Conservation (phyloP, 306 rosid species). For the Ormosia emarginata region DNA sequence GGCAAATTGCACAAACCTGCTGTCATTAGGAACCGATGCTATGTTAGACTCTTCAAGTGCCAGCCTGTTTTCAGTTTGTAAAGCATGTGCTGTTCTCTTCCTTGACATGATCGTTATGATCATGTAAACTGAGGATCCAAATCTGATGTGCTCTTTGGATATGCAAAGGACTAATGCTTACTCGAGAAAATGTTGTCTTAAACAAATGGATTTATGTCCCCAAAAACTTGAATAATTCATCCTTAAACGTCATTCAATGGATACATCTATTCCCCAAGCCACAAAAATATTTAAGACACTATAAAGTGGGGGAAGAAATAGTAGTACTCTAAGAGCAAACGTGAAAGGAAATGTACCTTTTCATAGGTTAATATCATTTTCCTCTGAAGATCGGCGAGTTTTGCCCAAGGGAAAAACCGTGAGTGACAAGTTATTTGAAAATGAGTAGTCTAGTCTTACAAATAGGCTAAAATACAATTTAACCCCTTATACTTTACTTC, state of each 20-base stretch:
- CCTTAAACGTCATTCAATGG: not conserved
- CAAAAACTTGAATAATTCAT: not conserved
- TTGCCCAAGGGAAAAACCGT: not conserved
- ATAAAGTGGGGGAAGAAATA: not conserved
- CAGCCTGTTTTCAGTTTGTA: not conserved
- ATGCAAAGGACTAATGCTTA: not conserved
- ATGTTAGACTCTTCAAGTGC: not conserved
- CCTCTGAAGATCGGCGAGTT: not conserved
- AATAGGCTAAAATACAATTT: not conserved
- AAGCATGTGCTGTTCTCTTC: not conserved
- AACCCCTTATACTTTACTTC: no score
- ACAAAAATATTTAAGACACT: not conserved
- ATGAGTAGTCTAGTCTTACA: not conserved
- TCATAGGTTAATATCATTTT: not conserved
- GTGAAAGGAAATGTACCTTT: not conserved
- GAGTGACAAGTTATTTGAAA: not conserved
- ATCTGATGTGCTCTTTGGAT: not conserved
- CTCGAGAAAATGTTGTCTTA: not conserved
- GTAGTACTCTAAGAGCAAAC: not conserved
- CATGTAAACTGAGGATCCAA: not conserved
- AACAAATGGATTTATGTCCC: no score
- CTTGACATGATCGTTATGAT: not conserved
- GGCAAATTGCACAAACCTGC: constrained; percentile 4
- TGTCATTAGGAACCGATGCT: not conserved
- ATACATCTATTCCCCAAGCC: not conserved